Percentiles rank a stretch among this genome's conserved stretches.
Evolutionary conservation across 2,329 filamentous ascomycete genomes (phyloP).

Genomic region (Orbilia ellipsospora): DNA sequence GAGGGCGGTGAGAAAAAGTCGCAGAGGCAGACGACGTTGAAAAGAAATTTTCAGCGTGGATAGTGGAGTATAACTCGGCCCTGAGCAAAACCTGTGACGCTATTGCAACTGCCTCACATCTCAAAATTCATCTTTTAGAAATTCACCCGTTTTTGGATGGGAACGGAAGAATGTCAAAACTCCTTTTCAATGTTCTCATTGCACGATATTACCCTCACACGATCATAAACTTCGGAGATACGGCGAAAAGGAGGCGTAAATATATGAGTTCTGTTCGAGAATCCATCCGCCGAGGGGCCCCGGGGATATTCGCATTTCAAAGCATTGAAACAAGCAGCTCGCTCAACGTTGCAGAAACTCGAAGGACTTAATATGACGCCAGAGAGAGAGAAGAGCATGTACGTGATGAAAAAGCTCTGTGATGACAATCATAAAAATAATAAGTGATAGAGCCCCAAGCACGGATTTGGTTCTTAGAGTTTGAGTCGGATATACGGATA

Average conservation of each 20-base stretch:
- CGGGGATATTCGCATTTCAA: conserved; percentile 18
- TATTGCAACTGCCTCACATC: background rate
- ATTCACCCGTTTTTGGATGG: conserved; percentile 37
- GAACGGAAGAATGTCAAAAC: conserved; percentile 22
- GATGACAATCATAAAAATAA: background rate
- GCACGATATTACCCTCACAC: conserved; percentile 14
- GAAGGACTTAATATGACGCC: background rate
- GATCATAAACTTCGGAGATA: conserved; percentile 16
- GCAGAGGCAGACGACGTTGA: background rate
- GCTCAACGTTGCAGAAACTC: background rate
- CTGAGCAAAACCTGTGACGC: background rate
- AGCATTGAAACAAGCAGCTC: background rate
- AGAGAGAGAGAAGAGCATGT: background rate
- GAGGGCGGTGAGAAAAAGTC: background rate
- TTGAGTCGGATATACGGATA: too few species aligned
- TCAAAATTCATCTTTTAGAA: conserved; percentile 34
- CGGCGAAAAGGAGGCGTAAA: background rate
- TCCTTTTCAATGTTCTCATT: conserved; percentile 21
- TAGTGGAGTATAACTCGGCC: background rate
- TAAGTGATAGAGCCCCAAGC: too few species aligned
- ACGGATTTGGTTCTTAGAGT: too few species aligned
- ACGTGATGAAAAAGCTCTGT: background rate
- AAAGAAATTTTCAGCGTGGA: background rate
- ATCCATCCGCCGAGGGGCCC: background rate
- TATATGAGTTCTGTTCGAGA: conserved; percentile 12